Conservation (phyloP, 2,329 filamentous ascomycete genomes). For the Xylariaceae sp. region DNA sequence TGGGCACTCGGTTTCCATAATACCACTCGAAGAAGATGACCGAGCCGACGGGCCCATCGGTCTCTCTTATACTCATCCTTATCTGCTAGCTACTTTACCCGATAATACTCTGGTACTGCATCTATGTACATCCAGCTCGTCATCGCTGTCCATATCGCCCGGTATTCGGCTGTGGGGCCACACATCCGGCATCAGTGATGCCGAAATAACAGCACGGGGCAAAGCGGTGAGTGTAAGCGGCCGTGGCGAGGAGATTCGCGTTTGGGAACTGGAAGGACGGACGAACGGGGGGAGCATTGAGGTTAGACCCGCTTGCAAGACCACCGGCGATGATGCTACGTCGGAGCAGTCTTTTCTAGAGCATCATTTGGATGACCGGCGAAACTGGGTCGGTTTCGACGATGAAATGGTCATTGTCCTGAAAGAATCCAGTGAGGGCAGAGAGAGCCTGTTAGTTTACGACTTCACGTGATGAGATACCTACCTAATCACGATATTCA, state of each 20-base stretch:
- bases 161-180: slow-evolving; percentile 84
- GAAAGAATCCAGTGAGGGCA: slow-evolving; percentile 63
- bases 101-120: slow-evolving; percentile 86
- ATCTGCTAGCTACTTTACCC: slow-evolving; percentile 75
- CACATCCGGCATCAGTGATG: slow-evolving; percentile 81
- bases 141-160: slow-evolving; percentile 62
- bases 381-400: slow-evolving; percentile 78
- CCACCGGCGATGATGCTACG: slow-evolving; percentile 22
- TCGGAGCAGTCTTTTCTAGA: slow-evolving; percentile 2
- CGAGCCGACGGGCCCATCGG: slow-evolving; percentile 50
- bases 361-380: slow-evolving; percentile 41
- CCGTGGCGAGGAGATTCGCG: slow-evolving; percentile 71
- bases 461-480: slow-evolving; percentile 63
- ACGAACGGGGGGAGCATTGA: slow-evolving; percentile 48
- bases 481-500: slow-evolving; percentile 13
- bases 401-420: slow-evolving; percentile 88
- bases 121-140: slow-evolving; percentile 69
- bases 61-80: slow-evolving; percentile 73
- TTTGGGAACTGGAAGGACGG: slow-evolving; percentile 85
- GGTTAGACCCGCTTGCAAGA: slow-evolving; percentile 41
- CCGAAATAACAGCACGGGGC: slow-evolving; percentile 76
- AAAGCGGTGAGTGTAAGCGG: slow-evolving; percentile 87
- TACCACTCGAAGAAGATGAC: neutral
- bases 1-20: neutral
- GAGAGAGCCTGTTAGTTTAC: slow-evolving; percentile 75